These are phyloP conservation scores for Athelia sp. DNA, from an alignment of 1,284 basidiomycete species.

Conservation along the genomic window DNA sequence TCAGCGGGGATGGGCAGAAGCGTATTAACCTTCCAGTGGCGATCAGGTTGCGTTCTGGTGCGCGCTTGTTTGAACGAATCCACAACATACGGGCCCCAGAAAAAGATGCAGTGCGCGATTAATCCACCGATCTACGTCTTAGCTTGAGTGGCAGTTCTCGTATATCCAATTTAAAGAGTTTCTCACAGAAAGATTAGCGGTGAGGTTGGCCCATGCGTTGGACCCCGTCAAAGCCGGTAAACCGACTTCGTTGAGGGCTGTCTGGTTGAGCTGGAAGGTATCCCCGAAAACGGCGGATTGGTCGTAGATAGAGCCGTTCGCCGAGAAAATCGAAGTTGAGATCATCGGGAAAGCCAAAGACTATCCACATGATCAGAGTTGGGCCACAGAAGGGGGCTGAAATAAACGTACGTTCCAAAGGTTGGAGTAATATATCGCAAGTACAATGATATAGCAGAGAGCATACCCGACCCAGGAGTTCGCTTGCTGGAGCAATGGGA, in stretches of 20 bases:
- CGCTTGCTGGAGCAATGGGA: slow-evolving; percentile 49
- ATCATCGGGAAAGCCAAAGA: slow-evolving; percentile 56
- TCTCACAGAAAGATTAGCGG: slow-evolving; percentile 44
- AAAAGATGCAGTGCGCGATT: slow-evolving; percentile 55
- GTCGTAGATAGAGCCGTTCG: slow-evolving; percentile 50
- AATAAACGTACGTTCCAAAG: slow-evolving; percentile 45
- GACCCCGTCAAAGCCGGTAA: slow-evolving; percentile 49
- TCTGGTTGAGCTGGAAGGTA: slow-evolving; percentile 47
- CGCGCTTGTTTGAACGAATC: slow-evolving; percentile 46
- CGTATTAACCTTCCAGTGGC: slow-evolving; percentile 46
- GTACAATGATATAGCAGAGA: slow-evolving; percentile 50
- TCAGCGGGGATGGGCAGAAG: background rate
- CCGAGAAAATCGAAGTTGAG: slow-evolving; percentile 55
- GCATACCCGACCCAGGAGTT: slow-evolving; percentile 54
- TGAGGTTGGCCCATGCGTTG: slow-evolving; percentile 53
- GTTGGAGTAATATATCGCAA: slow-evolving; percentile 57
- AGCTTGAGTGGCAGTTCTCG: background rate
- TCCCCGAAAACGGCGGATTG: slow-evolving; percentile 50
- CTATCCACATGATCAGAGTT: slow-evolving; percentile 19
- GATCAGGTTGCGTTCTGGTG: slow-evolving; percentile 44
- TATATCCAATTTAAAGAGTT: background rate
- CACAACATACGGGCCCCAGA: slow-evolving; percentile 49
- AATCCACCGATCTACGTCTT: slow-evolving; percentile 50
- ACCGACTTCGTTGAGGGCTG: slow-evolving; percentile 48
- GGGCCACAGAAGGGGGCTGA: background rate